Percentiles rank a stretch among this genome's conserved stretches.
Conservation (phyloP, 1,139 yeast species). For the Cylindricascospora bacillispora region DNA sequence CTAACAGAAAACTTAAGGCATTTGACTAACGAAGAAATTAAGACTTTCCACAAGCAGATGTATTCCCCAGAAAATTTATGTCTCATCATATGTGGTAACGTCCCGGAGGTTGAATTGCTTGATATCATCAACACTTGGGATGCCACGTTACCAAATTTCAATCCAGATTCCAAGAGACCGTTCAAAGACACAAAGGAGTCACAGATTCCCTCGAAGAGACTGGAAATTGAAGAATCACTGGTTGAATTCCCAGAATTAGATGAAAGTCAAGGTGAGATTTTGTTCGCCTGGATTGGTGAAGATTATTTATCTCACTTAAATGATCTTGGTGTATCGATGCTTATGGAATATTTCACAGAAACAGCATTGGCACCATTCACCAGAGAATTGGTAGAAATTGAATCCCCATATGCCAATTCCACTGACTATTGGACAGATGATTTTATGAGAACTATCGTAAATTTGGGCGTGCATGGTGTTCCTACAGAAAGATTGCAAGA, state of each 20-base stretch:
- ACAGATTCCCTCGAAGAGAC: conserved; percentile 29
- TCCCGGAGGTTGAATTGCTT: conserved; percentile 63
- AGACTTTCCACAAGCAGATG: conserved; percentile 53
- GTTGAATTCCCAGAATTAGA: conserved; percentile 83
- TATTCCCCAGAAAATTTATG: conserved; percentile 81
- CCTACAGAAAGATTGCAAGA: conserved; percentile 51
- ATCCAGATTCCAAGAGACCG: conserved; percentile 45
- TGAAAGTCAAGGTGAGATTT: conserved; percentile 69
- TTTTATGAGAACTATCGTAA: conserved; percentile 46
- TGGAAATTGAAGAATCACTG: conserved; percentile 30
- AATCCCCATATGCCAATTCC: conserved; percentile 70
- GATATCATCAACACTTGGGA: conserved; percentile 54
- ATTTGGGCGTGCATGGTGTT: conserved; percentile 56
- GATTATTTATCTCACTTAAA: conserved; percentile 37
- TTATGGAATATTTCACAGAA: conserved; percentile 69
- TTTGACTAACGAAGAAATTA: conserved; percentile 60
- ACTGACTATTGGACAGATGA: conserved; percentile 60
- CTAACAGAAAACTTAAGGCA: conserved; percentile 61
- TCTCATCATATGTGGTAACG: conserved; percentile 70
- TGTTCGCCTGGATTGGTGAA: conserved; percentile 80
- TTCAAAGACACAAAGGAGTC: conserved; percentile 60
- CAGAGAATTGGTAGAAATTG: conserved; percentile 63
- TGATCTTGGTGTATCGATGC: conserved; percentile 56
- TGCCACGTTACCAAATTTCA: conserved; percentile 31
- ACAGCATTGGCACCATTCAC: conserved; percentile 59